Evolutionary conservation across 345 rosid species (phyloP), one percentile per base, ranked within the genome.

Genomic region (Melastoma malabathricum): DNA sequence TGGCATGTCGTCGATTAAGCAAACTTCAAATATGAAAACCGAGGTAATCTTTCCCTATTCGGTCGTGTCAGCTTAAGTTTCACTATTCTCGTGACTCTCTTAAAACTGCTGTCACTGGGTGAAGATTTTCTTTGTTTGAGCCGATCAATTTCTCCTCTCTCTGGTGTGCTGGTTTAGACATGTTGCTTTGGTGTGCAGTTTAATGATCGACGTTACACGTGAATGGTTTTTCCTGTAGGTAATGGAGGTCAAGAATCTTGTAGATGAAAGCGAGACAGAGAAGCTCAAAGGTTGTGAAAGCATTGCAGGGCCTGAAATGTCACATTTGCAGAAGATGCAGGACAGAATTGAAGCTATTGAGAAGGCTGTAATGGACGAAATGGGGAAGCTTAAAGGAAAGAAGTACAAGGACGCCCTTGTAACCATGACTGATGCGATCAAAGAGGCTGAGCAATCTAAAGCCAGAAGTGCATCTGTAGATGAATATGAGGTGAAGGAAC

Each of bases 351-450:
- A 69, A 59, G 78, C 74, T 50, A 73, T 82, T 54, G 86, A 72
- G 59, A 72, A 78, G 66, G 79, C 72, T 27, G 56, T 84, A 58
- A 64, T 60, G 72, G 73, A 70, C 58, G 83, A 81, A 52, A 78
- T 64, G 63, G 71, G 68, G 47, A 69, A 58, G 69, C 56, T 58
- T 25, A 62, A 60, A 12, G 59, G 54, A 59, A 80, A 55, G 58
- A 58, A 68, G 63, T 63, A 58, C 59, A 61, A 57, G 56, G 29
- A 63, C 23, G 54, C 22, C 52, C 44, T 7, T 51, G 51, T 59
- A 10, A 44, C 44, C 45, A 61, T 2, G 72, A 73, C 45, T 59
- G 38, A 3, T 46, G 38, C 44, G 6, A 39, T 27, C 1, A 48
- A 46, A 13, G 44, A 46, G 44, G 17, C 18, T 13, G 14, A 31